Base-by-base conservation (phyloP, 371 early-diverging fungal genomes). In the Mucor irregularis region DNA sequence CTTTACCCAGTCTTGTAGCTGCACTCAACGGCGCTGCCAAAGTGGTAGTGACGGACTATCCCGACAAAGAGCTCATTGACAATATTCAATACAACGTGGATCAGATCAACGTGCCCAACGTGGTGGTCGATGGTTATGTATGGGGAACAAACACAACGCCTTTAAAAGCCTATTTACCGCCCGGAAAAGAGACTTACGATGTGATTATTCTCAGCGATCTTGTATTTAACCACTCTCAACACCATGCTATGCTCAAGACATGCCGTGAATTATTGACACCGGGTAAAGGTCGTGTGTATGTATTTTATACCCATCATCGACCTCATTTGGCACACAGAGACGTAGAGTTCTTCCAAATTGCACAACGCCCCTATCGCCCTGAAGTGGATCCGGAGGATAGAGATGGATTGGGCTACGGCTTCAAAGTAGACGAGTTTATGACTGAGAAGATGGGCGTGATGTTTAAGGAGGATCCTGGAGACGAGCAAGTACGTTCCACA, bases 31-130 rank as follows among this genome's bases (percentile, higher is more conserved):
- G 87, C 1, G 95, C 95, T 2, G 52, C 76, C 30, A 83, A 80
- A 62, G 90, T 92, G 1, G 85, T 94, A 4, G 75, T 90, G 10
- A 96, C 96, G 0, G 97, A 96, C 65, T 96, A 94, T 59, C 97
- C 96, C 0, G 95, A 96, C 42, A 69, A 78, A 24, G 87, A 86
- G 19, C 66, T 96, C 9, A 71, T 95, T 29, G 85, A 86, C 17
- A 93, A 89, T 55, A 91, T 96, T 21, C 67, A 75, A 42, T 69
- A 76, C 64, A 94, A 92, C 52, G 82, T 85, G 0, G 69, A 79
- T 24, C 71, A 73, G 9, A 82, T 78, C 50, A 28, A 28, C 0
- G 6, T 19, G 4, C 7, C 43, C 8, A 46, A 42, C 53, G 53
- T 44, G 9, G 39, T 54, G n/a, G 55, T 62, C 3, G 57, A 78